Evolutionary conservation across 345 rosid species (phyloP).

Genomic region (Populus alba): DNA sequence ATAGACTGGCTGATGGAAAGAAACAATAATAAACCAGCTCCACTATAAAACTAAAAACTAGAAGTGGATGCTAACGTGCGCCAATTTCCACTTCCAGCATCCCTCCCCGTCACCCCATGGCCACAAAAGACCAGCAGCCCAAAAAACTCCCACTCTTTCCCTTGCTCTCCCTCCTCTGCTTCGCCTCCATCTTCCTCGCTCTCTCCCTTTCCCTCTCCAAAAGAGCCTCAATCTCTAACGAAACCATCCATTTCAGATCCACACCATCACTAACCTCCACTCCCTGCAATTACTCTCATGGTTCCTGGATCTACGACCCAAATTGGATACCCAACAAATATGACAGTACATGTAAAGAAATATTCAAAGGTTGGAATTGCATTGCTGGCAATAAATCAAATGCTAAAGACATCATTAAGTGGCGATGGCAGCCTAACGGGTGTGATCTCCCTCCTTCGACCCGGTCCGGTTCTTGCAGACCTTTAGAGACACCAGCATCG

Average conservation of each 20-base stretch:
- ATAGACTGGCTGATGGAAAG: too few relatives aligned
- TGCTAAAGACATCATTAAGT: conserved; percentile 49
- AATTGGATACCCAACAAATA: conserved; percentile 37
- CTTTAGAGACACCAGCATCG: conserved; percentile 62
- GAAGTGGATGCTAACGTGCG: background rate
- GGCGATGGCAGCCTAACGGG: conserved; percentile 80
- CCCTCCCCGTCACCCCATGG: background rate
- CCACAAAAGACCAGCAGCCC: background rate
- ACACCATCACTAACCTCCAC: background rate
- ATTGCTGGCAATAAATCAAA: conserved; percentile 63
- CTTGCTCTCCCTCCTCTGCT: conserved; percentile 50
- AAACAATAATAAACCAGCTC: too few relatives aligned
- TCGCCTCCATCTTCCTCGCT: conserved; percentile 22
- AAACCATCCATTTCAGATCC: conserved; percentile 10
- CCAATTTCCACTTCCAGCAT: background rate
- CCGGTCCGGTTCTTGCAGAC: conserved; percentile 50
- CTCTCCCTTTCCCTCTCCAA: conserved; percentile 26
- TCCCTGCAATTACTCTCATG: conserved; percentile 62
- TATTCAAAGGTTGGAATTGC: conserved; percentile 96
- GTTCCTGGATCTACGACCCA: conserved; percentile 75
- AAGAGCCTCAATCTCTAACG: conserved; percentile 14
- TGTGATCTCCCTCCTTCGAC: conserved; percentile 67
- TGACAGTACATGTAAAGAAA: conserved; percentile 71
- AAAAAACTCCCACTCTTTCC: conserved; percentile 56
- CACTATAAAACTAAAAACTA: too few relatives aligned